Base-by-base conservation (phyloP, 176 grass and related monocot genomes). In the Paspalum notatum region DNA sequence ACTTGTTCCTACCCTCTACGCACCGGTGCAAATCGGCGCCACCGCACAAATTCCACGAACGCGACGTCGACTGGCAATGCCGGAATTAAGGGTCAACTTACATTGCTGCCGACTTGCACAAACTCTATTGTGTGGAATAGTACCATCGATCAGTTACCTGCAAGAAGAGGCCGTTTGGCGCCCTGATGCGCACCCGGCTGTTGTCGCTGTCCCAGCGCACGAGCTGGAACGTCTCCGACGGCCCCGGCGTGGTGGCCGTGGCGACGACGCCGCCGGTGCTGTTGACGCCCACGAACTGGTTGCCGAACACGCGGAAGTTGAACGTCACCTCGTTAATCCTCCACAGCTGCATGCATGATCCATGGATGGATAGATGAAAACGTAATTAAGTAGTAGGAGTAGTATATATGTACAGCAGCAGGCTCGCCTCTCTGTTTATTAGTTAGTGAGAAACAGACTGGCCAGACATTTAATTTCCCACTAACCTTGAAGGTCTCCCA, bases 401-500 rank as follows among this genome's bases (percentile, higher is more conserved):
- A 32, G 1, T 32, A 32, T 32, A 32, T 32, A 32, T 1, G 32
- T 32, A 32, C 32, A 32, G 32, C 32, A 32, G 32, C 32, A 32
- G 32, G 32, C 32, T 32, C 32, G 32, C 32, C 32, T 32, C 32
- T 32, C 32, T 32, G 32, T 32, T 32, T 32, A 32, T 32, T 32
- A 32, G 32, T 32, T 32, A 32, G 32, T 2, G 32, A 32, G 32
- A 32, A 32, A 3, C 32, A 32, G 32, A 32, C 32, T 32, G 32
- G 32, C 32, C 32, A 32, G 32, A 32, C 32, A 32, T 32, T 32
- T 32, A 32, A 32, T 32, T 32, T 32, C 32, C 32, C 32, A 32
- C 32, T n/a, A 1, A 91, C 89, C 81, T 55, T 94, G 87, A 94
- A 94, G 18, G 92, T 95, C 76, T 92, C 92, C 89, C 89, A 95